Evolutionary conservation across 2,329 filamentous ascomycete species (phyloP).

Genomic region (Aspergillus persii): DNA sequence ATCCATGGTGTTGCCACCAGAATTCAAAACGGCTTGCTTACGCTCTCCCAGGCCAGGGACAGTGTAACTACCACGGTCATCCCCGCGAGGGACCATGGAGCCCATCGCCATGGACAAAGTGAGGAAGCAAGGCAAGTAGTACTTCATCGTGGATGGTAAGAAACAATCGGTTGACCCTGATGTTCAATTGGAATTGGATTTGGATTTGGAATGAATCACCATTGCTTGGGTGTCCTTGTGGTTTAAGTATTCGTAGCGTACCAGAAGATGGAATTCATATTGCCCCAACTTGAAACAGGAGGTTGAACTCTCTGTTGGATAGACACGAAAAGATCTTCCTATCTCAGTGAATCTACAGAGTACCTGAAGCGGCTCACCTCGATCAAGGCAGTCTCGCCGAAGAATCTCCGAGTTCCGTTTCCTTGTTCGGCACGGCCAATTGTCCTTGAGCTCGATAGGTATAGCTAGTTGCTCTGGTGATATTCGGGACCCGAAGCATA

Average conservation of each 20-base stretch:
- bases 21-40: conserved; percentile 19
- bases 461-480: background rate
- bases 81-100: conserved; percentile 7
- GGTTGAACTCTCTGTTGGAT: background rate
- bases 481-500: background rate
- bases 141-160: background rate
- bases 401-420: background rate
- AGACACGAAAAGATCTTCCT: conserved; percentile 5
- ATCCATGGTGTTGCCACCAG: conserved; percentile 23
- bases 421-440: background rate
- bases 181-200: too few species aligned
- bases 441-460: background rate
- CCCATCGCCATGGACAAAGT: background rate
- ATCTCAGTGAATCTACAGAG: background rate
- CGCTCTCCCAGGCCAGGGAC: conserved; percentile 18
- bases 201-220: too few species aligned
- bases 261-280: too few species aligned
- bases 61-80: conserved; percentile 19
- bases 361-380: background rate
- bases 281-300: background rate
- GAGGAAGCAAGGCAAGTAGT: background rate
- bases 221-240: background rate
- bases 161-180: too few species aligned
- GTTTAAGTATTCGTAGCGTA: background rate
- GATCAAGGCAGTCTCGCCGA: background rate